Conservation (phyloP, 108 stramenopile species). For the Skeletonema costatum region DNA sequence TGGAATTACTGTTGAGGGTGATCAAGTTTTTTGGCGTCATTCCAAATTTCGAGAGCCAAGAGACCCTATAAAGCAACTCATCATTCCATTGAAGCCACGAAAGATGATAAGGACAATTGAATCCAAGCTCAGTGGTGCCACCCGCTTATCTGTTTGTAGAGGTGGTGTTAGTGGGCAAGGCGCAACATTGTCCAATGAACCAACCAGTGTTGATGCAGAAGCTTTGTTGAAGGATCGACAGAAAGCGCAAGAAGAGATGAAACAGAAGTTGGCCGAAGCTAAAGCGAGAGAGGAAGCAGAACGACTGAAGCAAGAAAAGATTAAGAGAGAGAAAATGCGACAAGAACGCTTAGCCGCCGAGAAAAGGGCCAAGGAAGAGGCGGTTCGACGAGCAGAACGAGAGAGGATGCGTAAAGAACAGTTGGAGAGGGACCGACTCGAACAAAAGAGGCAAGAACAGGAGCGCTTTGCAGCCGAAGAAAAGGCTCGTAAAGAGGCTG, state of each 20-base stretch:
- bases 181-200: constrained; percentile 40
- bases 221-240: constrained; percentile 11
- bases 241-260: constrained; percentile 32
- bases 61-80: constrained; percentile 74
- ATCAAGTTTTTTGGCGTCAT: constrained; percentile 68
- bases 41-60: constrained; percentile 71
- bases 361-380: constrained; percentile 18
- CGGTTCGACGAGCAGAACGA: constrained; percentile 17
- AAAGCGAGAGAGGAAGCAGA: constrained; percentile 19
- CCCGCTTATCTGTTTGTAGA: constrained; percentile 81
- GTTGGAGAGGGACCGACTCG: constrained; percentile 21
- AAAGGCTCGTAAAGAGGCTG: constrained; percentile 20
- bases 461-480: constrained; percentile 14
- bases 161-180: constrained; percentile 81
- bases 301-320: constrained; percentile 3
- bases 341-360: constrained; percentile 33
- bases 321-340: constrained; percentile 14
- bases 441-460: constrained; percentile 16
- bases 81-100: constrained; percentile 63
- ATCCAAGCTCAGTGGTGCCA: constrained; percentile 77
- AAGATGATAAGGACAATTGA: constrained; percentile 90
- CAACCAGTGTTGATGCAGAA: not conserved
- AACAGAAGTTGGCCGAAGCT: constrained; percentile 8
- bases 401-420: constrained; percentile 20
- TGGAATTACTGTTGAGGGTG: constrained; percentile 69